Evolutionary conservation across 768 basidiomycete species (phyloP).

Genomic region (Tylopilus subfusipes): DNA sequence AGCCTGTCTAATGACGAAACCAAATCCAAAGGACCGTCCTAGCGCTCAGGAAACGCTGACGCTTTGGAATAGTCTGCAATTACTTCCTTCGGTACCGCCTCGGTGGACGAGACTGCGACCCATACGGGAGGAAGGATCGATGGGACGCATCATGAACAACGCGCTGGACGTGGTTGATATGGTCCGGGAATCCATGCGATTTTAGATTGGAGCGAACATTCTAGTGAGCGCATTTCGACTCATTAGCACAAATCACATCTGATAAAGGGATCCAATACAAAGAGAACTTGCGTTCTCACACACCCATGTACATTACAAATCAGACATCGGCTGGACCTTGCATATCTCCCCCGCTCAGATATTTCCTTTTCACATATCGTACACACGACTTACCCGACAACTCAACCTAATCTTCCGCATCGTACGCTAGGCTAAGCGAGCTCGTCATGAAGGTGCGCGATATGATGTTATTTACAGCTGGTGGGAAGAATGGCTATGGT

Average conservation of each 20-base stretch:
- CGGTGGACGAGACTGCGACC: constrained; percentile 10
- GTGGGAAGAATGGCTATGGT: not conserved
- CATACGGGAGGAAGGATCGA: constrained; percentile 6
- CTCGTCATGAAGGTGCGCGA: constrained; percentile 34
- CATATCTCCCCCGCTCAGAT: too few relatives aligned
- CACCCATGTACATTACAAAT: too few relatives aligned
- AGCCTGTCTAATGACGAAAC: constrained; percentile 2
- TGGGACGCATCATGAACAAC: constrained; percentile 15
- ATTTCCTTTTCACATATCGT: constrained; percentile 20
- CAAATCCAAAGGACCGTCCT: constrained; percentile 4
- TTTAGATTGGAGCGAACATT: not conserved
- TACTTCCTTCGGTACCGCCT: not conserved
- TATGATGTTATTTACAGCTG: constrained; percentile 55
- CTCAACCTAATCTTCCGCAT: constrained; percentile 33
- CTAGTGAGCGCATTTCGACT: too few relatives aligned
- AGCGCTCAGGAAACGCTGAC: not conserved
- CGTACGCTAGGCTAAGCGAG: constrained; percentile 10
- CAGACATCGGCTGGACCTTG: too few relatives aligned
- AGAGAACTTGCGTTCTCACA: too few relatives aligned
- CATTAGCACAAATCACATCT: too few relatives aligned
- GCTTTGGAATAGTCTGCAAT: constrained; percentile 9
- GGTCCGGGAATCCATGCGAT: constrained; percentile 8
- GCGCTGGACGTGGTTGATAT: constrained; percentile 11
- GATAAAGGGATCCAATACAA: too few relatives aligned
- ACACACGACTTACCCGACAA: constrained; percentile 28